phyloP scores from a whole-genome alignment of 2,329 filamentous ascomycete genomes.

The Elsinoe australis region DNA sequence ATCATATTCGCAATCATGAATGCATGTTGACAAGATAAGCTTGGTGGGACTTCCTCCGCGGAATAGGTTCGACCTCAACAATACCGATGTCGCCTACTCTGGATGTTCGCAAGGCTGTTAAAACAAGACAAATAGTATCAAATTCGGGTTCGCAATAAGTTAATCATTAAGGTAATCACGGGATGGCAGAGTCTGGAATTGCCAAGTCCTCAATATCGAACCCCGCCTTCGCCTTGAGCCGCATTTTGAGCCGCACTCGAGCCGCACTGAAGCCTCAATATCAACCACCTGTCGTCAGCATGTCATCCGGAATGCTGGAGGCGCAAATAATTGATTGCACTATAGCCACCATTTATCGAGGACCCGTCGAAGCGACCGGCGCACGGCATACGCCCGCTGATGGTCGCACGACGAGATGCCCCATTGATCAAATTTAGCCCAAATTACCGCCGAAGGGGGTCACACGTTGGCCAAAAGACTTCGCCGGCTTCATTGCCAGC shows the following conservation, averaged over 20 bases:
- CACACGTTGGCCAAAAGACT: neutral
- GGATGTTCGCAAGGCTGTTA: no score
- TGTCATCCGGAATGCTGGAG: neutral
- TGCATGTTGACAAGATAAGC: neutral
- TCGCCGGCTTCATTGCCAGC: neutral
- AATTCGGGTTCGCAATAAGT: no score
- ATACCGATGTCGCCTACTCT: no score
- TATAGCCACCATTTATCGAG: slow-evolving; percentile 9
- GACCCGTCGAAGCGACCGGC: slow-evolving; percentile 1
- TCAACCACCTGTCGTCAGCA: neutral
- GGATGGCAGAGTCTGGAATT: no score
- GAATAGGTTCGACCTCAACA: no score
- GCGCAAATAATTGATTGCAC: neutral
- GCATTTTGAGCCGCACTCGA: slow-evolving; percentile 1
- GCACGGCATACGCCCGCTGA: neutral
- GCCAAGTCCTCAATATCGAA: slow-evolving; percentile 6
- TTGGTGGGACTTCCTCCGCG: neutral
- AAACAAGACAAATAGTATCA: no score
- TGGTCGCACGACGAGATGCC: no score
- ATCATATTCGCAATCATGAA: neutral
- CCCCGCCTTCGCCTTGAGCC: slow-evolving; percentile 4
- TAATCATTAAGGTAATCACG: no score
- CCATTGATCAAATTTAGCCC: slow-evolving; percentile 16
- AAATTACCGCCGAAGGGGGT: slow-evolving; percentile 7
- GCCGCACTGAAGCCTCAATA: neutral